Conservation (phyloP, 768 basidiomycete species). For the Mycena polygramma region DNA sequence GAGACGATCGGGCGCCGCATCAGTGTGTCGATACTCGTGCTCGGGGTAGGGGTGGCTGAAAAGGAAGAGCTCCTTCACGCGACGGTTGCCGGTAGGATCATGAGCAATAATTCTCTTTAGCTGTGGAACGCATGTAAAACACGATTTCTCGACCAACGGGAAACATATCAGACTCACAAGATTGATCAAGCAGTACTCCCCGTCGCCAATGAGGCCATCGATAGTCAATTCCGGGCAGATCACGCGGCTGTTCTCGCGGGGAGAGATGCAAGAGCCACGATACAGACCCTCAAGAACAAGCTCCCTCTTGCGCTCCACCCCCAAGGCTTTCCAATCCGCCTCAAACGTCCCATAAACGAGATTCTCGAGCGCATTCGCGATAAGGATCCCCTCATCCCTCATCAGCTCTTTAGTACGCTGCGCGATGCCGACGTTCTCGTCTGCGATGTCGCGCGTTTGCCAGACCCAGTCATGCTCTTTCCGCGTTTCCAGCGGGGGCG, state of each 20-base stretch:
- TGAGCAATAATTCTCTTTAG: conserved; percentile 18
- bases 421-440: no score
- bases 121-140: conserved; percentile 6
- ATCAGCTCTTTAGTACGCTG: no score
- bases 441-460: no score
- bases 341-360: no score
- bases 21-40: background rate
- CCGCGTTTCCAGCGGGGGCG: no score
- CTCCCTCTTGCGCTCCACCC: no score
- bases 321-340: no score
- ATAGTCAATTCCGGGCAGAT: conserved; percentile 29
- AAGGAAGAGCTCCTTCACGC: conserved; percentile 16
- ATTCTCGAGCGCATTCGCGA: no score
- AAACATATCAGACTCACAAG: background rate
- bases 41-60: conserved; percentile 13
- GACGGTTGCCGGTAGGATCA: conserved; percentile 19
- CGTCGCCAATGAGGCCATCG: conserved; percentile 15
- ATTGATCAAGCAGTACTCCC: conserved; percentile 13
- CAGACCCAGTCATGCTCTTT: no score
- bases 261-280: no score
- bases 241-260: conserved; percentile 1
- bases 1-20: conserved; percentile 8
- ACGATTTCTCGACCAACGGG: background rate
- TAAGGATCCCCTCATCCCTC: no score
- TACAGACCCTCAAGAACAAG: no score